phyloP scores from a whole-genome alignment of 176 grass and related monocot genomes.

The Zoysia pacifica region DNA sequence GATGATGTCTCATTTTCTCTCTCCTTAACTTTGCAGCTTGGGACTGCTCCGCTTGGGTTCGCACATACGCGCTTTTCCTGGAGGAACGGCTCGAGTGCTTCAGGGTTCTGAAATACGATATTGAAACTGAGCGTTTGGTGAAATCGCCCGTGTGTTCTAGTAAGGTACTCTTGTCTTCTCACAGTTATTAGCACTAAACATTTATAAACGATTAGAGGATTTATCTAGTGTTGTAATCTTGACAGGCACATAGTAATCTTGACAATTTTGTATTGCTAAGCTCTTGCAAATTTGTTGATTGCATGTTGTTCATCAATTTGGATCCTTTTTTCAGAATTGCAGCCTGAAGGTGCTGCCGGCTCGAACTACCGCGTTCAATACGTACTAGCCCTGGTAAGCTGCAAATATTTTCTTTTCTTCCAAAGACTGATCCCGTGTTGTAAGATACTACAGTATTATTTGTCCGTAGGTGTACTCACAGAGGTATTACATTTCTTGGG shows the following conservation, averaged over 20 bases:
- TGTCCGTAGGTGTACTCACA: neutral
- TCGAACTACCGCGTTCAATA: slow-evolving; percentile 81
- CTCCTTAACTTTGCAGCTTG: slow-evolving; percentile 51
- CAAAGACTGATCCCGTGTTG: slow-evolving; percentile 8
- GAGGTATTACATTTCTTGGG: slow-evolving; percentile 37
- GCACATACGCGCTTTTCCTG: slow-evolving; percentile 77
- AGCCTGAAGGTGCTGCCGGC: slow-evolving; percentile 94
- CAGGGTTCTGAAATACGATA: slow-evolving; percentile 78
- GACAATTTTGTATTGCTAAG: neutral
- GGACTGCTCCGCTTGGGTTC: slow-evolving; percentile 91
- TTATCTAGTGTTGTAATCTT: neutral
- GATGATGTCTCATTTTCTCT: neutral
- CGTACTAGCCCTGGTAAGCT: slow-evolving; percentile 76
- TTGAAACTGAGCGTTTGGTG: slow-evolving; percentile 71
- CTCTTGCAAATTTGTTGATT: slow-evolving; percentile 8
- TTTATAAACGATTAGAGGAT: neutral
- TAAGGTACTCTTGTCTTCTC: slow-evolving; percentile 40
- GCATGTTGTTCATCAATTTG: slow-evolving; percentile 1
- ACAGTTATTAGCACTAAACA: neutral
- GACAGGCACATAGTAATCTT: slow-evolving; percentile 79
- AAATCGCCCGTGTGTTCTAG: slow-evolving; percentile 52
- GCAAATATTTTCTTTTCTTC: neutral
- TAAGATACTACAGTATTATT: neutral
- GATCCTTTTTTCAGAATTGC: slow-evolving; percentile 39
- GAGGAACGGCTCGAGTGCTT: slow-evolving; percentile 90